phyloP scores from a whole-genome alignment of 257 asterid genomes.

The Knoxia roxburghii region DNA sequence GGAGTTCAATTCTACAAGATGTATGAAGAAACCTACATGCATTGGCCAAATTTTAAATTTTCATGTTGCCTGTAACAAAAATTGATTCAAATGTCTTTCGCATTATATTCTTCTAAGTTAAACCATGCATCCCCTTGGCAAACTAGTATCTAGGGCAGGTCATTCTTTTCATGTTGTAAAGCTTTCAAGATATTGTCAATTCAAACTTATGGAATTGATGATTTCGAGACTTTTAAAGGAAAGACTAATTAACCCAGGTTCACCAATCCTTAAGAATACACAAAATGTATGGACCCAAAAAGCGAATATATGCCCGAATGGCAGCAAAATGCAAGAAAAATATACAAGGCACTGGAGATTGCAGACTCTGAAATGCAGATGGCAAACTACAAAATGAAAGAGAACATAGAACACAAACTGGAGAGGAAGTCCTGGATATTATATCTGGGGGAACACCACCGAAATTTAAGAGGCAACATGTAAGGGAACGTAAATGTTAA shows the following conservation, averaged over 20 bases:
- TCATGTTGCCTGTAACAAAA: neutral
- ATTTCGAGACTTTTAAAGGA: neutral
- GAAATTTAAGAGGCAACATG: neutral
- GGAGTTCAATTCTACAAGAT: neutral
- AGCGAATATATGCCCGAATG: neutral
- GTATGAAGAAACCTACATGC: neutral
- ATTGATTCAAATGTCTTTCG: neutral
- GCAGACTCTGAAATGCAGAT: neutral
- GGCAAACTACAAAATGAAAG: neutral
- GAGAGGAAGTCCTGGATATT: neutral
- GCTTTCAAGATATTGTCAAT: too few species aligned
- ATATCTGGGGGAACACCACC: neutral
- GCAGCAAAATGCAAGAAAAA: neutral
- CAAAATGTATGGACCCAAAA: neutral
- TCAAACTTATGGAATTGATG: neutral
- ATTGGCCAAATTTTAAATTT: neutral
- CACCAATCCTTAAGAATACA: neutral
- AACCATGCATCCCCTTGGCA: neutral
- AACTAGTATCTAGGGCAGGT: neutral
- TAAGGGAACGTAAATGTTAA: neutral
- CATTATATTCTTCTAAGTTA: neutral
- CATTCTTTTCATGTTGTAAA: too few species aligned
- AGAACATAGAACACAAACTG: neutral
- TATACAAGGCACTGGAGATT: neutral
- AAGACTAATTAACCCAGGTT: too few species aligned